Evolutionary conservation across 768 basidiomycete species (phyloP), one percentile per base, ranked within the genome.

Genomic region (Pleurotus cornucopiae): DNA sequence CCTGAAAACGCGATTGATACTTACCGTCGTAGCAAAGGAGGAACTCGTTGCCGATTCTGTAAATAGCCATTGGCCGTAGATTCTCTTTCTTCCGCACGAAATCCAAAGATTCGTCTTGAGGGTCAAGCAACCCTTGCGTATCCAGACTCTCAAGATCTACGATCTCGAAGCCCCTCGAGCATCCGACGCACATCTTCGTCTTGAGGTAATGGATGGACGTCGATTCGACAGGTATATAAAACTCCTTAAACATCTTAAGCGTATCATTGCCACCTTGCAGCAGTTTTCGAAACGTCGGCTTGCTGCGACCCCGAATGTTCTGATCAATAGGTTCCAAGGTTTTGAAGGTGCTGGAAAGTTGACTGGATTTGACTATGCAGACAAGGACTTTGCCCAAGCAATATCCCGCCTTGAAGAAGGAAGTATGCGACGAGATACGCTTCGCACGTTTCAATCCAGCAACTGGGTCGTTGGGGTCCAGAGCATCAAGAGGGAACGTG

Each of bases 171-270:
- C 97, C 97, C 64, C 92, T 89, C 7, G 95, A 91, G 66, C 94
- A 96, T 1, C 96, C 97, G 12, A 99, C 92, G 68, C 97, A 99
- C 62, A 99, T 82, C 73, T 89, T 91, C 46, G 96, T 97, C 77
- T 96, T 97, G 61, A 99, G 79, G 75, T 96, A 98, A 71, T 97
- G 96, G 20, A 98, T 89, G 11, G 95, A 98, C 56, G 86, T 92
- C 49, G 94, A 96, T 69, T 98, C 94, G 11, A 97, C 92, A 0
- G 97, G 96, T 58, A 99, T 98, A 67, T 98, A 99, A 73, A 99
- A 98, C 69, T 98, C 96, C 94, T 97, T 91, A 81, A 94, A 98
- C 39, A 89, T 74, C 67, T 89, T 89, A 16, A 99, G 79, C 1
- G 94, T 92, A 68, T 99, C 97, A 66, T 98, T 94, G 6, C 92